Evolutionary conservation across 441 rosid genomes (phyloP).

Genomic region (Jatropha podagrica): DNA sequence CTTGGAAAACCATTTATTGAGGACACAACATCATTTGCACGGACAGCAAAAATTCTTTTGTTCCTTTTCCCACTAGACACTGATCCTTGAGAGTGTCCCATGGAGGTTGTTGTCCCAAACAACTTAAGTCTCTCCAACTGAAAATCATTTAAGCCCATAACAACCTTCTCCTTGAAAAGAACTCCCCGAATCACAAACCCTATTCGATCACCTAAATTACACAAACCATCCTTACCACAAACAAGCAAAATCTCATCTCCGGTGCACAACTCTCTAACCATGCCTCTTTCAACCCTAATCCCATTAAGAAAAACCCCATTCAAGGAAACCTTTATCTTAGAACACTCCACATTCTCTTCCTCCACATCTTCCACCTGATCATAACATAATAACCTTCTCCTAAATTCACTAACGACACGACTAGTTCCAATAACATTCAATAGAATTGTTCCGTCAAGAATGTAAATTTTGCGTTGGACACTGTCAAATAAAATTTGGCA

Average conservation of each 20-base stretch:
- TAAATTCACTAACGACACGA: conserved; percentile 39
- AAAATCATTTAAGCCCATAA: conserved; percentile 21
- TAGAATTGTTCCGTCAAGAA: conserved; percentile 50
- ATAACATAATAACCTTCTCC: conserved; percentile 33
- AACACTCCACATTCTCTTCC: conserved; percentile 26
- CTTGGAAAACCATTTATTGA: conserved; percentile 21
- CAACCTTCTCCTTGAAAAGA: conserved; percentile 47
- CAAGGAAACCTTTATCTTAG: conserved; percentile 36
- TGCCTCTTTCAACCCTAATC: conserved; percentile 40
- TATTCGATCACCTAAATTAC: conserved; percentile 12
- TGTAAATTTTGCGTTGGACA: conserved; percentile 43
- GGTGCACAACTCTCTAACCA: conserved; percentile 42
- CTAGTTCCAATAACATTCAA: conserved; percentile 19
- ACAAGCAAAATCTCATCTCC: conserved; percentile 82
- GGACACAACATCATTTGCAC: conserved; percentile 33
- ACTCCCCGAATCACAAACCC: conserved; percentile 32
- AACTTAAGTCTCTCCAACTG: conserved; percentile 25
- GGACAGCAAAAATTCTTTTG: conserved; percentile 70
- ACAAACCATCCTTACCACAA: conserved; percentile 12
- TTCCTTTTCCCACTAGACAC: conserved; percentile 56
- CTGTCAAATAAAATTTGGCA: conserved; percentile 70
- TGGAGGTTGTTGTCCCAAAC: conserved; percentile 29
- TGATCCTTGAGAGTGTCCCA: conserved; percentile 51
- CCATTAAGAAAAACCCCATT: conserved; percentile 77
- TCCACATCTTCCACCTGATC: conserved; percentile 36